Base-by-base conservation (phyloP, 129 eudicot species). In the Flaveria brownii region DNA sequence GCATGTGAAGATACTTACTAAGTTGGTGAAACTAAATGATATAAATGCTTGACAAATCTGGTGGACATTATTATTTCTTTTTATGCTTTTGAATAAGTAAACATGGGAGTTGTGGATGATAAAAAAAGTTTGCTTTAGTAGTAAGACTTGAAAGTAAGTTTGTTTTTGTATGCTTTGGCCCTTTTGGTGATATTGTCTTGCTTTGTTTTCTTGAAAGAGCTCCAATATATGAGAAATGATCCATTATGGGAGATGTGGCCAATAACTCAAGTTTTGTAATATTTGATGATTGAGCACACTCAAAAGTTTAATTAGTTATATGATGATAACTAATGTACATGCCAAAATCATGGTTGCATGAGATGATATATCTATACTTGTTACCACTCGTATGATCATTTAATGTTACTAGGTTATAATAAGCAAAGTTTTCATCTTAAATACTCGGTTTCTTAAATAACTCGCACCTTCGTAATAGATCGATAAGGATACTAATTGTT, bases 1-100 rank as follows among this genome's bases (percentile, higher is more conserved):
- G 68, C 73, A 72, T 72, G 83, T 80, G 84, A 66, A 80, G 79
- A 57, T 66, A 55, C 75, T 56, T 80, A 2, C 75, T 73, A 28
- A 80, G 70, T 75, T 55, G 41, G 71, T 80, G 54, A 73, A 80
- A 67, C 33, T 41, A 72, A 65, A 63, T 79, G 72, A 36, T 41
- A 71, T 78, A 16, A 78, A 47, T 71, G 72, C 77, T 62, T 46
- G 72, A 78, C 26, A 71, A 30, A 60, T 39, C 73, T 30, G 66
- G 59, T 51, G 78, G 39, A 0, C 59, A 23, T 52, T 63, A 23
- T 63, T 63, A 26, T 36, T 73, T 63, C 78, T 50, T 20, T 39
- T 79, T 72, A 36, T 72, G 78, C 10, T 72, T 33, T 72, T 30
- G 13, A 23, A 41, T 0, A 71, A 78, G 45, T 78, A 61, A 46